phyloP scores from a whole-genome alignment of 306 rosid genomes.

The Vicia sativa region DNA sequence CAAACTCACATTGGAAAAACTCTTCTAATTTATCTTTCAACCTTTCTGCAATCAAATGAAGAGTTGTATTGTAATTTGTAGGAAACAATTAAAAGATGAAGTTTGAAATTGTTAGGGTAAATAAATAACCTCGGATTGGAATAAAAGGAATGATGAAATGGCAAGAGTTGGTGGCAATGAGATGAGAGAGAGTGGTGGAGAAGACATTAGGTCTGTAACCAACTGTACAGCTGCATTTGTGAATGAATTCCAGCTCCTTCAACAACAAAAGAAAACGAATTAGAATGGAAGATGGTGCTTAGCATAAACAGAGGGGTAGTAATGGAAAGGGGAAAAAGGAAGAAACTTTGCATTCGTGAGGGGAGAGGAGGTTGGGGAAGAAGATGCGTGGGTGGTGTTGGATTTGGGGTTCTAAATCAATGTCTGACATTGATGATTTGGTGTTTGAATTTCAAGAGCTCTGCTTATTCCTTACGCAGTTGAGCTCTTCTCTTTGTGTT shows the following conservation, averaged over 20 bases:
- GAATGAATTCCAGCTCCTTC: conserved; percentile 82
- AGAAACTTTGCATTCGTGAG: conserved; percentile 53
- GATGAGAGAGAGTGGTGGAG: conserved; percentile 89
- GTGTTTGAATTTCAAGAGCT: not conserved
- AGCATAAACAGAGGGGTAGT: too few species aligned
- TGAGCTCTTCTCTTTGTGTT: too few species aligned
- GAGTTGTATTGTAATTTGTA: not conserved
- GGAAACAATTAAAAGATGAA: too few species aligned
- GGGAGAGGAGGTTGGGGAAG: conserved; percentile 53
- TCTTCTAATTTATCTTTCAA: conserved; percentile 90
- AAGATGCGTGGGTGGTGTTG: conserved; percentile 50
- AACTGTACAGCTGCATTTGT: conserved; percentile 82
- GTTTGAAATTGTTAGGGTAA: not conserved
- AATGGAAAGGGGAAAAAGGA: not conserved
- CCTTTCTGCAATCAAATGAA: conserved; percentile 58
- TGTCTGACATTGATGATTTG: conserved; percentile 29
- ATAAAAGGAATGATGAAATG: conserved; percentile 76
- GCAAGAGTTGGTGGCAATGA: conserved; percentile 69
- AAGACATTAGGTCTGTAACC: conserved; percentile 89
- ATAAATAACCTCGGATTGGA: conserved; percentile 64
- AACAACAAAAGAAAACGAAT: not conserved
- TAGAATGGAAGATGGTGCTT: not conserved
- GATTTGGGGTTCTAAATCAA: conserved; percentile 22
- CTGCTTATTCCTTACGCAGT: not conserved
- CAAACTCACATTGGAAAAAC: conserved; percentile 75